Base-by-base conservation (phyloP, 257 asterid genomes). In the Lantana camara region DNA sequence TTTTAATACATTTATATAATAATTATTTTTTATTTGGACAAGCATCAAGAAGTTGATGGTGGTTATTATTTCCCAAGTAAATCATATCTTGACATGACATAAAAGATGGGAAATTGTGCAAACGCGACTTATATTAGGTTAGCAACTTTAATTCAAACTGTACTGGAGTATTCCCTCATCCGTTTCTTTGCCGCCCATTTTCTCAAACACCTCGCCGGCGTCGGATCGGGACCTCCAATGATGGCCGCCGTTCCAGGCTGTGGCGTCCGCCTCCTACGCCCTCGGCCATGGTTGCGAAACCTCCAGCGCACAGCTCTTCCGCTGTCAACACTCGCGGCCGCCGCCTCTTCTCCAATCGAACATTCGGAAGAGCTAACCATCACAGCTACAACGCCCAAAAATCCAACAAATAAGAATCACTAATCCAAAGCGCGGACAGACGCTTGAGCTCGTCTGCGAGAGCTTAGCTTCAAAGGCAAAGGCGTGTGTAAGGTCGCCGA, bases 401-500 rank as follows among this genome's bases (percentile, higher is more conserved):
- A 64, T 64, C 69, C 52, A 9, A 23, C 69, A 40, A 66, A 48
- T 45, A 46, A 42, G 4, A 63, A 8, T 8, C 40, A n/a, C n/a
- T n/a, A n/a, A n/a, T n/a, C n/a, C n/a, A n/a, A n/a, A n/a, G n/a
- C n/a, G n/a, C n/a, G n/a, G n/a, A n/a, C n/a, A n/a, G n/a, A n/a
- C n/a, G n/a, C n/a, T n/a, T n/a, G n/a, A n/a, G n/a, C n/a, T n/a
- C n/a, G n/a, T n/a, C n/a, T n/a, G n/a, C 35, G 0, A 52, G 75
- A 9, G 98, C 96, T 45, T 93, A 75, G n/a, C n/a, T n/a, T n/a
- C 70, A 93, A 93, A 80, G 98, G 96, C 38, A 89, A 88, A 68
- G 98, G 98, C 5, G 40, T 93, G 57, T 93, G 98, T 64, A 93
- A 83, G 76, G 98, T 93, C 24, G 77, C 85, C 5, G 91, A 82